Conservation (phyloP, 208 protist species). For the Leishmania tarentolae region DNA sequence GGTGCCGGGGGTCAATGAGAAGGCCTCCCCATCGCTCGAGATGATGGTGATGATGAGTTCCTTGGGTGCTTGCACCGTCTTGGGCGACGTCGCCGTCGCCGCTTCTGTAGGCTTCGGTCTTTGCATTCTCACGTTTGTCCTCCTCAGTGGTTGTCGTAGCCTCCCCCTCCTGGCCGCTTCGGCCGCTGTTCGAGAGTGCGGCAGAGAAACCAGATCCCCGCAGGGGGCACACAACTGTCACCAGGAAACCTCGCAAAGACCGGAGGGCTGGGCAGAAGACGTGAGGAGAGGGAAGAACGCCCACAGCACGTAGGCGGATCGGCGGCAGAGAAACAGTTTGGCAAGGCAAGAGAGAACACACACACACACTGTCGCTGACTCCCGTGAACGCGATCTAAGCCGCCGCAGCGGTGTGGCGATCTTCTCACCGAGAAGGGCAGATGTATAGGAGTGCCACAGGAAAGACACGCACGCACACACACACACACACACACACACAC, state of each 20-base stretch:
- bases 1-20: constrained; percentile 46
- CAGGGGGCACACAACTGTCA: background rate
- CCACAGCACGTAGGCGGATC: background rate
- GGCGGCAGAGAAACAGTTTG: background rate
- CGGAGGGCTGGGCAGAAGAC: background rate
- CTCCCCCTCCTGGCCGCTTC: background rate
- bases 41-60: constrained; percentile 60
- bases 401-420: background rate
- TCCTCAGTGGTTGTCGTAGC: background rate
- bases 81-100: background rate
- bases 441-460: background rate
- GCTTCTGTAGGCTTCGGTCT: background rate
- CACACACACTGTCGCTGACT: background rate
- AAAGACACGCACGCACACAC: background rate
- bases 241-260: background rate
- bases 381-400: background rate
- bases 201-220: background rate
- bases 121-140: background rate
- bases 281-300: background rate
- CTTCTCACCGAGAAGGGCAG: background rate
- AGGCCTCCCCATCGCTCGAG: constrained; percentile 55
- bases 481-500: background rate
- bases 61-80: background rate
- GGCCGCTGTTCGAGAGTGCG: background rate
- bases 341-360: background rate